Base-by-base conservation (phyloP, 495 filamentous ascomycete genomes). In the Xylaria telfairii region DNA sequence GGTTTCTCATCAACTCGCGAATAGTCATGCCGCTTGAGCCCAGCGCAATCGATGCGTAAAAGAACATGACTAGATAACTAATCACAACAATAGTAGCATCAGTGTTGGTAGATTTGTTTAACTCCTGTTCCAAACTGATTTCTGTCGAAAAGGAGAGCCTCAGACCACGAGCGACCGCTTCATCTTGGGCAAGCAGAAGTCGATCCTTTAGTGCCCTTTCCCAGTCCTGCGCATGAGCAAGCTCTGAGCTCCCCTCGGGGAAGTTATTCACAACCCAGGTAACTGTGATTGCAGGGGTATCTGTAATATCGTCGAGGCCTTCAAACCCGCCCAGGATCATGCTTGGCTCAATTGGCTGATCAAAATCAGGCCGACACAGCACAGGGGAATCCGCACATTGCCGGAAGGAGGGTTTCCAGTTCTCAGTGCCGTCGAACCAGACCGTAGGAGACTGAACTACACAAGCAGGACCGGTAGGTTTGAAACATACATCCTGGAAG, bases 241-340 rank as follows among this genome's bases (percentile, higher is more conserved):
- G 85, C 39, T 88, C 90, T 28, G 83, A 75, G 3, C 90, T 91
- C 12, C 89, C 92, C 77, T 95, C 92, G 0, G 86, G 85, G 80
- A 91, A 86, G 69, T 98, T 99, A 71, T 92, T 95, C 41, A 98
- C 87, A n/a, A 99, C 96, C 96, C 96, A 99, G 0, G 96, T 98
- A 7, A 91, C 88, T 17, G 97, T 90, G 74, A 98, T 86, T 3
- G 96, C 95, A 60, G 87, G 79, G 9, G 95, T 87, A 49, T 94
- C 89, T 0, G 92, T 82, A n/a, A 93, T 85, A 74, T 92, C 86
- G 7, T 84, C 88, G 4, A 86, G 86, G 13, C 89, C 80, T 61
- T 91, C 82, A 75, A 90, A 94, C 2, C 94, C 94, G 12, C 96
- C 95, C 46, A 99, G 83, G 26, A 98, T 88, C 84, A 97, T 90